These are phyloP conservation scores for Aspergillus sp. DNA, from an alignment of 2,329 filamentous ascomycete species.

Conservation along the genomic window DNA sequence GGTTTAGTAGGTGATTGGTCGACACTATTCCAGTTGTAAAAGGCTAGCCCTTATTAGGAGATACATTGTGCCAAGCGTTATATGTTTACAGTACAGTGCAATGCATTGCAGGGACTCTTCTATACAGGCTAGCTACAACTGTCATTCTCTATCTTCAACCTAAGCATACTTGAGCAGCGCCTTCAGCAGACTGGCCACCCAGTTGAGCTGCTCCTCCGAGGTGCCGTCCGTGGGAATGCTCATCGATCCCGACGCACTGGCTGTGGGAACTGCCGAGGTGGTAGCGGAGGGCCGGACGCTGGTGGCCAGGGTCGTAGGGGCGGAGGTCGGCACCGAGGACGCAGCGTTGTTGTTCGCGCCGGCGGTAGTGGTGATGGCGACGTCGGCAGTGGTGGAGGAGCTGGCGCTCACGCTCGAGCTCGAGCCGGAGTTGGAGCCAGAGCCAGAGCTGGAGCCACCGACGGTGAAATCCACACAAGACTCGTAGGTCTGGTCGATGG, in stretches of 20 bases:
- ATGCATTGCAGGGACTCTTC: too few relatives aligned
- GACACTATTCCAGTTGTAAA: neutral
- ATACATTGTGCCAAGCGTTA: too few relatives aligned
- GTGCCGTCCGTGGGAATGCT: conserved; percentile 19
- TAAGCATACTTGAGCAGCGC: conserved; percentile 13
- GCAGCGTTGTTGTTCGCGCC: conserved; percentile 10
- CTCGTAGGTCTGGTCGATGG: conserved; percentile 36
- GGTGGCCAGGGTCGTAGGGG: conserved; percentile 11
- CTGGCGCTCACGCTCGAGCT: conserved; percentile 3
- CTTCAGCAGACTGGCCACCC: conserved; percentile 16
- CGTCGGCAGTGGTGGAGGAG: conserved; percentile 5
- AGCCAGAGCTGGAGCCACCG: conserved; percentile 20
- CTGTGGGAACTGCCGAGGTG: conserved; percentile 1
- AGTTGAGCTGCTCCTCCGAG: conserved; percentile 19
- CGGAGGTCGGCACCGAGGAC: conserved; percentile 11
- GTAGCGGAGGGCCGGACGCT: conserved; percentile 1
- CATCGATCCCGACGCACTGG: neutral
- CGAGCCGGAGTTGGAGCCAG: conserved; percentile 12
- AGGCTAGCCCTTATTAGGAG: too few relatives aligned
- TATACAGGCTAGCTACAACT: too few relatives aligned
- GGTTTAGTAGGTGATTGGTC: neutral
- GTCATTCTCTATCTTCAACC: too few relatives aligned
- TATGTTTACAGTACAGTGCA: too few relatives aligned
- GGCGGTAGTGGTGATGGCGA: conserved; percentile 16
- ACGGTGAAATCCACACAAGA: conserved; percentile 35